phyloP scores from a whole-genome alignment of 345 rosid species.

The Streptanthus diversifolius region DNA sequence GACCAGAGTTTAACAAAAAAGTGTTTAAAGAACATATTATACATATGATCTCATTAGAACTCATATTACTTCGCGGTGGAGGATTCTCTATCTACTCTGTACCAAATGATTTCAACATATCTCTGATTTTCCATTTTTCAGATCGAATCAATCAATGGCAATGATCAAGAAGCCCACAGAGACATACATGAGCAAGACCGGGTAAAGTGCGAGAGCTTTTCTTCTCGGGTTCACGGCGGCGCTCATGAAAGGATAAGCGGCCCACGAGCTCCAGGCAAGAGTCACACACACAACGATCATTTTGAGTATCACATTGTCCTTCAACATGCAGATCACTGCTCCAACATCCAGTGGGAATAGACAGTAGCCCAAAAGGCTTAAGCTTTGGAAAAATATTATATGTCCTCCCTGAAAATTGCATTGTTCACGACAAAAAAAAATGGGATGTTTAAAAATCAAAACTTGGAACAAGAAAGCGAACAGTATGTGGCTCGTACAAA shows the following conservation, averaged over 20 bases:
- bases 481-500: not conserved
- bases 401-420: slow-evolving; percentile 69
- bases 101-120: not conserved
- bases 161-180: slow-evolving; percentile 94
- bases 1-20: not conserved
- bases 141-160: slow-evolving; percentile 54
- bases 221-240: slow-evolving; percentile 82
- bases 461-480: not conserved
- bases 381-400: slow-evolving; percentile 83
- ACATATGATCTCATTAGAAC: slow-evolving; percentile 30
- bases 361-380: slow-evolving; percentile 82
- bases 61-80: slow-evolving; percentile 13
- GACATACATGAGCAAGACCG: slow-evolving; percentile 94
- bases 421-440: not conserved
- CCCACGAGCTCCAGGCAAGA: slow-evolving; percentile 93
- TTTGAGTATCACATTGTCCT: slow-evolving; percentile 70
- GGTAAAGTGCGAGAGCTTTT: slow-evolving; percentile 86
- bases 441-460: not conserved
- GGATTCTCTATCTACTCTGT: slow-evolving; percentile 26
- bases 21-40: slow-evolving; percentile 8
- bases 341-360: slow-evolving; percentile 84
- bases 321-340: slow-evolving; percentile 74
- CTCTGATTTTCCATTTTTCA: slow-evolving; percentile 1
- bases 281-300: slow-evolving; percentile 64
- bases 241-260: slow-evolving; percentile 95